Percentiles rank a stretch among this genome's conserved stretches.
These are phyloP conservation scores for Pythium aristosporum DNA, from an alignment of 352 stramenopile genomes.

Conservation along the genomic window DNA sequence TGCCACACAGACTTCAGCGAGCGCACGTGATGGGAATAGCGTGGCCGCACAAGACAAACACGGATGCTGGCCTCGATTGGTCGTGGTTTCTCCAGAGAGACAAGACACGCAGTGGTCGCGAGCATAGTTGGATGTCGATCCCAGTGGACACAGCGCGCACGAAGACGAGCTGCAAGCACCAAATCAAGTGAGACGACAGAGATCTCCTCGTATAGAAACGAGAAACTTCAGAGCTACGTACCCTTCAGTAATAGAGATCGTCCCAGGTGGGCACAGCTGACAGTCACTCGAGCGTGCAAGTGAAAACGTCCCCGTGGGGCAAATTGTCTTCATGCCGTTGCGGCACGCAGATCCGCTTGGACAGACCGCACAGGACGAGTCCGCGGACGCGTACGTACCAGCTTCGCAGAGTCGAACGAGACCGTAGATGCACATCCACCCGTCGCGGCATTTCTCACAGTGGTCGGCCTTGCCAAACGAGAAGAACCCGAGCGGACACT, in stretches of 20 bases:
- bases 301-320: slow-evolving; percentile 47
- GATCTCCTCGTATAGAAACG: background rate
- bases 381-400: slow-evolving; percentile 47
- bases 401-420: slow-evolving; percentile 49
- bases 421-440: slow-evolving; percentile 62
- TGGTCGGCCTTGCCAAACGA: slow-evolving; percentile 55
- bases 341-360: slow-evolving; percentile 51
- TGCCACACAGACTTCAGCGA: slow-evolving; percentile 19
- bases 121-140: slow-evolving; percentile 51
- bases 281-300: slow-evolving; percentile 42
- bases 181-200: background rate
- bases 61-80: slow-evolving; percentile 39
- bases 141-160: slow-evolving; percentile 43
- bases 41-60: slow-evolving; percentile 46
- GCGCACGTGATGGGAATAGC: slow-evolving; percentile 24
- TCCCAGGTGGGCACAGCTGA: slow-evolving; percentile 54
- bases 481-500: slow-evolving; percentile 46
- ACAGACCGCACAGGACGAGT: slow-evolving; percentile 41
- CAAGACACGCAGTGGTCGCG: slow-evolving; percentile 57
- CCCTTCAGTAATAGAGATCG: slow-evolving; percentile 43
- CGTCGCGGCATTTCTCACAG: slow-evolving; percentile 55
- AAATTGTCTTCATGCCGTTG: slow-evolving; percentile 53
- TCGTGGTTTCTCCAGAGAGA: slow-evolving; percentile 38
- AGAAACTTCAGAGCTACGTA: slow-evolving; percentile 19
- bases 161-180: slow-evolving; percentile 30